Evolutionary conservation across 2,329 filamentous ascomycete genomes (phyloP), one percentile per base, ranked within the genome.

Genomic region (Trichoderma breve): DNA sequence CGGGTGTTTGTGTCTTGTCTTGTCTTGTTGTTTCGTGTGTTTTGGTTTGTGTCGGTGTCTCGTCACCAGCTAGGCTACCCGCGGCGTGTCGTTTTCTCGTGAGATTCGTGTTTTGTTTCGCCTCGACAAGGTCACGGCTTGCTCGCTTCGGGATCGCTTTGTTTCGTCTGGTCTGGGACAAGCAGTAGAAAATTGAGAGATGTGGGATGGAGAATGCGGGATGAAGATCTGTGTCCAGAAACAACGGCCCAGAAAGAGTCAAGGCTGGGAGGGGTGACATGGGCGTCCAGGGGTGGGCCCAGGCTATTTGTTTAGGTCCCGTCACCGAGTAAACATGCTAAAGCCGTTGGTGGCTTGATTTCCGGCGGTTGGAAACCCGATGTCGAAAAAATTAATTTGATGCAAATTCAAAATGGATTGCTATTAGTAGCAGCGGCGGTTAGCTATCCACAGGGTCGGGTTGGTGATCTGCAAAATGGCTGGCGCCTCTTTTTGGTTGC

Each of bases 261-360:
- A 64, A 70, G 68, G 47, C 68, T 63, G 66, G 66, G 68, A 60
- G 68, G 68, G 58, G 68, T 70, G 68, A 51, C 51, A 43, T 58
- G 60, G 24, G 60, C 53, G 30, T 15, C 26, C 67, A 32, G 28
- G 53, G 64, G 68, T 70, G 68, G 68, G 58, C 68, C 58, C 53
- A 64, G 68, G 68, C 68, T 70, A 64, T 63, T 32, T 70, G 53
- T 34, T 63, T 70, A 70, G 68, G 68, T 70, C 68, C 68, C 68
- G 68, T 43, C 47, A 55, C 24, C 62, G 30, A 70, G 68, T 64
- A 55, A 64, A 57, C 60, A 70, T 30, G 28, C 28, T 60, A 51
- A 28, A 8, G 18, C 18, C 39, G 62, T n/a, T 28, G 43, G 62
- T 65, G 62, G 62, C 62, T 65, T 65, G 62, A 18, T 30, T 30